A percentile compares a stretch with the other conserved stretches of the same genome.
Evolutionary conservation across 148 eudicot species (phyloP).

Genomic region (Spergularia marina): DNA sequence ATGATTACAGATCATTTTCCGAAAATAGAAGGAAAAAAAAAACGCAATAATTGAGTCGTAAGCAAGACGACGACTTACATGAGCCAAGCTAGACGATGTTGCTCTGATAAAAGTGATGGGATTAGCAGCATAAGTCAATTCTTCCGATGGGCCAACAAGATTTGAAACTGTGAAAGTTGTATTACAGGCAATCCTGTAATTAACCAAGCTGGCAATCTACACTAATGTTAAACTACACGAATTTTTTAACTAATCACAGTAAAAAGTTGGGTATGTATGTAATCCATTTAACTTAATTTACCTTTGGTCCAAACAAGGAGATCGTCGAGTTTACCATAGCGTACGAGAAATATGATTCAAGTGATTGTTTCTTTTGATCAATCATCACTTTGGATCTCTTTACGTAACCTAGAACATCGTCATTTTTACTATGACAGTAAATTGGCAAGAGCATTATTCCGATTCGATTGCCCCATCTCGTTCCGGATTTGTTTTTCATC

Average conservation of each 20-base stretch:
- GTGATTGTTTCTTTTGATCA: constrained; percentile 55
- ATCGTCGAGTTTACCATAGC: constrained; percentile 35
- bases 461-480: constrained; percentile 56
- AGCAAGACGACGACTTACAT: constrained; percentile 33
- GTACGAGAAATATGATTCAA: constrained; percentile 54
- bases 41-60: neutral
- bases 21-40: too few relatives aligned
- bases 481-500: constrained; percentile 32
- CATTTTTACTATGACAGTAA: constrained; percentile 36
- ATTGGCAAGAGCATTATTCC: constrained; percentile 56
- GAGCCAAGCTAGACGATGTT: constrained; percentile 45
- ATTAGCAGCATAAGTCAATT: constrained; percentile 29
- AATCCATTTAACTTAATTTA: neutral
- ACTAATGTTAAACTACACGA: neutral
- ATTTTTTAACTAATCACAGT: neutral
- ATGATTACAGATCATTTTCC: too few relatives aligned
- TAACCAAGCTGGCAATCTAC: constrained; percentile 14
- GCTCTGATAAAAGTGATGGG: constrained; percentile 45
- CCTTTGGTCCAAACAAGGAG: constrained; percentile 60
- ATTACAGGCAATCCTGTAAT: constrained; percentile 20
- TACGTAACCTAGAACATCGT: constrained; percentile 42
- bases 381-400: constrained; percentile 57
- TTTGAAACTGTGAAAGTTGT: constrained; percentile 25
- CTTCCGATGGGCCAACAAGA: constrained; percentile 18
- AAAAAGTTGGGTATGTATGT: neutral